These are phyloP conservation scores for Calonectria multiphialidica DNA, from an alignment of 2,329 filamentous ascomycete genomes.

Conservation along the genomic window DNA sequence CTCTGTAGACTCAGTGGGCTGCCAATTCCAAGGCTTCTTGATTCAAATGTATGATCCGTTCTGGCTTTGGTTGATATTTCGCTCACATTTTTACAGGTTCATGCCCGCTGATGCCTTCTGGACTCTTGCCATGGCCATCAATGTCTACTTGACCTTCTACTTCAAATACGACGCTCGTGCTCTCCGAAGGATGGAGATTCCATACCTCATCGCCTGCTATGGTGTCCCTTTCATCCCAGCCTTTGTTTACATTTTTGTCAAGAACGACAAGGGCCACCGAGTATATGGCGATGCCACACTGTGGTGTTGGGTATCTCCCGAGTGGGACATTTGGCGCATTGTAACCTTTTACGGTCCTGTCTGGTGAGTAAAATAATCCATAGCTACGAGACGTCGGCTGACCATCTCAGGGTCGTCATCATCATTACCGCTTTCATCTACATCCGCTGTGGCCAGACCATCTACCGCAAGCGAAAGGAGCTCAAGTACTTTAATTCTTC, in stretches of 20 bases:
- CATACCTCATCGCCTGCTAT: conserved; percentile 78
- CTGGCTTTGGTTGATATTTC: not conserved
- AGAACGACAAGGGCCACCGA: conserved; percentile 60
- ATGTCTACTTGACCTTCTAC: conserved; percentile 87
- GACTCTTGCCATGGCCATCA: conserved; percentile 86
- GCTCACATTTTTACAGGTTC: conserved; percentile 68
- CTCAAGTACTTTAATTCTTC: conserved; percentile 67
- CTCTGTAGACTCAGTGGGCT: conserved; percentile 62
- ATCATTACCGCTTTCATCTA: conserved; percentile 74
- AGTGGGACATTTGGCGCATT: conserved; percentile 80
- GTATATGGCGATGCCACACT: conserved; percentile 82
- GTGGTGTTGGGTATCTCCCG: conserved; percentile 82
- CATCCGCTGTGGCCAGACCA: conserved; percentile 73
- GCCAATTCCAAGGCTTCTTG: conserved; percentile 82
- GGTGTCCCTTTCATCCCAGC: conserved; percentile 79
- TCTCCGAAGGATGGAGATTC: conserved; percentile 76
- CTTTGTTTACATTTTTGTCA: conserved; percentile 75
- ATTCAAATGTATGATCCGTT: conserved; percentile 79
- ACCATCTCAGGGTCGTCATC: conserved; percentile 67
- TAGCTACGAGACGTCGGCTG: not conserved
- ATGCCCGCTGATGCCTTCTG: conserved; percentile 81
- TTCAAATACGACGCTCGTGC: conserved; percentile 75
- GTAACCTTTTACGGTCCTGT: conserved; percentile 80
- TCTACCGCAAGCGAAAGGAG: conserved; percentile 75
- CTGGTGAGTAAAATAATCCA: conserved; percentile 62